These are phyloP conservation scores for Dichomitus squalens DNA, from an alignment of 1,284 basidiomycete genomes.

Conservation along the genomic window DNA sequence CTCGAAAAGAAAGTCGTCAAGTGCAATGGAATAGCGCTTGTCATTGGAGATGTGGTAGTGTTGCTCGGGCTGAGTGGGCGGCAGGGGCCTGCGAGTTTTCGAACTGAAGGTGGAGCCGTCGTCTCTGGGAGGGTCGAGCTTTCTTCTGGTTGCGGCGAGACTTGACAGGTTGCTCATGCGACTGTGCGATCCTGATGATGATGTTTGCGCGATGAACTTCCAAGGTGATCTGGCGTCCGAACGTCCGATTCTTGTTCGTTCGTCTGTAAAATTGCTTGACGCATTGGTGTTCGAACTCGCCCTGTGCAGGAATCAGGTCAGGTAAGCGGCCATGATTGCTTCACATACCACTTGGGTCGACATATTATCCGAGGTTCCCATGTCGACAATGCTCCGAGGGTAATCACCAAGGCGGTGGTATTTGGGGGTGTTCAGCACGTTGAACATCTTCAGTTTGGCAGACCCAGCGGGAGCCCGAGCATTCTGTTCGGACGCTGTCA, in stretches of 20 bases:
- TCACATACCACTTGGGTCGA: not conserved
- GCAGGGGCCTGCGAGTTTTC: not conserved
- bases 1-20: not conserved
- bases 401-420: not conserved
- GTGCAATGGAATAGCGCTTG: not conserved
- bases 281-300: not conserved
- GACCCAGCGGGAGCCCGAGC: not conserved
- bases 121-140: not conserved
- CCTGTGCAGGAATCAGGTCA: not conserved
- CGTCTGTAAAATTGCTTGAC: not conserved
- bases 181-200: not conserved
- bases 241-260: not conserved
- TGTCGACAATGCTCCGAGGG: not conserved
- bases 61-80: not conserved
- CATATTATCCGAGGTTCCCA: not conserved
- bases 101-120: not conserved
- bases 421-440: not conserved
- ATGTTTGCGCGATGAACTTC: not conserved
- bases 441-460: not conserved
- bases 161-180: not conserved
- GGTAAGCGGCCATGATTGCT: not conserved
- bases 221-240: not conserved
- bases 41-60: not conserved
- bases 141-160: not conserved
- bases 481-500: not conserved